Percentiles rank a stretch among this genome's conserved stretches.
Evolutionary conservation across 2,329 filamentous ascomycete genomes (phyloP).

Genomic region (Penicillium thymicola): DNA sequence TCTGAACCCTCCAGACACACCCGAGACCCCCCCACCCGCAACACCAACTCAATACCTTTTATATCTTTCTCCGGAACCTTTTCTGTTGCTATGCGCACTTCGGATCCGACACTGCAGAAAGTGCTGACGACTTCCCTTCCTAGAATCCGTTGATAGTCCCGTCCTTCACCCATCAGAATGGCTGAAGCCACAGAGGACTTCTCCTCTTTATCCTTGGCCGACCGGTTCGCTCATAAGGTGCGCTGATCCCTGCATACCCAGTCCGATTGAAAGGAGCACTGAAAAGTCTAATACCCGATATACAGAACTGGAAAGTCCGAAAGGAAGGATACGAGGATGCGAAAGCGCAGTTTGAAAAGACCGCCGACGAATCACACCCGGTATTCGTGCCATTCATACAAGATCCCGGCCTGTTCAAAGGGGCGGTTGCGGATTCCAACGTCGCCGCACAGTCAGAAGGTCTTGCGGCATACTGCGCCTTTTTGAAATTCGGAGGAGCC

Average conservation of each 20-base stretch:
- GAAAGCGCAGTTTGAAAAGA: conserved; percentile 77
- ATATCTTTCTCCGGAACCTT: not conserved
- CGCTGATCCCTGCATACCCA: conserved; percentile 7
- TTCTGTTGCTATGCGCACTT: not conserved
- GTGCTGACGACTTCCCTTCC: not conserved
- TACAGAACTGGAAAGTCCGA: conserved; percentile 88
- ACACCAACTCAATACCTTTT: not conserved
- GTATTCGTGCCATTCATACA: conserved; percentile 83
- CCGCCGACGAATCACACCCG: conserved; percentile 79
- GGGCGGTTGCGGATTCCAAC: conserved; percentile 88
- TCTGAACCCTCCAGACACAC: not conserved
- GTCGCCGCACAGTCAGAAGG: conserved; percentile 96
- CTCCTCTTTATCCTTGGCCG: conserved; percentile 42
- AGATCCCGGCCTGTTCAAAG: conserved; percentile 86
- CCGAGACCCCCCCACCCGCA: not conserved
- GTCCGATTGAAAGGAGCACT: conserved; percentile 9
- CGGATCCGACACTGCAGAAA: not conserved
- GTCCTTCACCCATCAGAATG: conserved; percentile 29
- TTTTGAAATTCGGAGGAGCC: conserved; percentile 83
- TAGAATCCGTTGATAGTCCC: not conserved
- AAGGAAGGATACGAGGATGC: conserved; percentile 95
- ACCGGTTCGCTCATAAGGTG: conserved; percentile 45
- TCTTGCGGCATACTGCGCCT: conserved; percentile 80
- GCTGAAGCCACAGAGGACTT: conserved; percentile 45
- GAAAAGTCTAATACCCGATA: conserved; percentile 14